Conservation (phyloP, 768 basidiomycete species). For the Boletus vinaceobasis region DNA sequence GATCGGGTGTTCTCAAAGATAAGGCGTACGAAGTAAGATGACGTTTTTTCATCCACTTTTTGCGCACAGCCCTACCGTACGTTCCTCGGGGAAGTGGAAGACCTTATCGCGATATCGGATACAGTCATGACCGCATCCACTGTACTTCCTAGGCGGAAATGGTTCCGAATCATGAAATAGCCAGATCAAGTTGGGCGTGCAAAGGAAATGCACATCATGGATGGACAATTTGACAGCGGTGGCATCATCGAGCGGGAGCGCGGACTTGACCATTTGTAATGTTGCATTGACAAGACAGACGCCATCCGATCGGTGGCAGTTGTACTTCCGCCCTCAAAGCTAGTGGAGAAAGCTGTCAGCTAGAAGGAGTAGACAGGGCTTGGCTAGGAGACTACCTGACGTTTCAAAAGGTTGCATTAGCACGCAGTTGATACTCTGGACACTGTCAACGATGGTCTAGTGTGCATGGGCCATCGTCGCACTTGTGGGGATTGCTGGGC, state of each 20-base stretch:
- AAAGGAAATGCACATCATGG: neutral
- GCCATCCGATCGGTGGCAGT: conserved; percentile 3
- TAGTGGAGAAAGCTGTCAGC: neutral
- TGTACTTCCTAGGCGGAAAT: conserved; percentile 4
- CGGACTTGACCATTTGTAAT: neutral
- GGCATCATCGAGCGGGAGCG: neutral
- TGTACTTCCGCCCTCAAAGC: neutral
- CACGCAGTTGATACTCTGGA: neutral
- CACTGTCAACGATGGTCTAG: neutral
- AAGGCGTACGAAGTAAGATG: neutral
- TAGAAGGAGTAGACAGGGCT: neutral
- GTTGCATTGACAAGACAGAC: conserved; percentile 6
- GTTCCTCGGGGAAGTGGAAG: conserved; percentile 19
- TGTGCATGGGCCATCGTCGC: too few species aligned
- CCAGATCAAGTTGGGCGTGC: neutral
- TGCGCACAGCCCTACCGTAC: conserved; percentile 2
- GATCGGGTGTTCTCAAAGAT: conserved; percentile 6
- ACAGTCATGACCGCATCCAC: neutral
- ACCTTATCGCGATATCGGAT: conserved; percentile 16
- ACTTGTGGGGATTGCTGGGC: too few species aligned
- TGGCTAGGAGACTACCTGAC: neutral
- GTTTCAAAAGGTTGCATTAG: neutral
- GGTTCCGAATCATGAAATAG: neutral
- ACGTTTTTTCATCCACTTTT: neutral
- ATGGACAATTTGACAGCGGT: neutral